A percentile compares a stretch with the other conserved stretches of the same genome.
phyloP scores from a whole-genome alignment of 805 yeast genomes.

The Ogataea dorogensis region DNA sequence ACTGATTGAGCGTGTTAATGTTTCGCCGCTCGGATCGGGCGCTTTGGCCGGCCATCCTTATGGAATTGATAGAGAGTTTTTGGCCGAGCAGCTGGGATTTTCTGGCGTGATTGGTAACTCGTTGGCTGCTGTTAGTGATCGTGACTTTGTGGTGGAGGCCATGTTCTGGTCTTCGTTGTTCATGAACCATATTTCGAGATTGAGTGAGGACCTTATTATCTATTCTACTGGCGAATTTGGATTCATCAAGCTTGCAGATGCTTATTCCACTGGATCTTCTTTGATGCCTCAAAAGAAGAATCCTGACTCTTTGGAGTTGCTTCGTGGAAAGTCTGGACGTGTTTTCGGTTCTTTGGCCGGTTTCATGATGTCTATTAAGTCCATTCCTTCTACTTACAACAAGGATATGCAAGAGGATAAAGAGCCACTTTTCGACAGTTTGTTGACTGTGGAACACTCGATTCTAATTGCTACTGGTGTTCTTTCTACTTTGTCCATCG shows the following conservation, averaged over 20 bases:
- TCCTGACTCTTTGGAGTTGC: conserved; percentile 91
- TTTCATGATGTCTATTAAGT: conserved; percentile 91
- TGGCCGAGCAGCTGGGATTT: conserved; percentile 80
- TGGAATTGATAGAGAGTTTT: conserved; percentile 92
- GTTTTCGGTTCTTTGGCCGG: conserved; percentile 95
- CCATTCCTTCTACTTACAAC: conserved; percentile 97
- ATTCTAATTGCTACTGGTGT: conserved; percentile 95
- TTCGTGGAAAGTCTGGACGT: conserved; percentile 97
- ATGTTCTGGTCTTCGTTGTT: conserved; percentile 94
- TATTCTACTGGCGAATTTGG: conserved; percentile 98
- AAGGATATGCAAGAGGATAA: conserved; percentile 99
- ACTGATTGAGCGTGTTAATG: conserved; percentile 77
- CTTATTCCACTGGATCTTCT: conserved; percentile 97
- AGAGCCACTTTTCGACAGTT: conserved; percentile 93
- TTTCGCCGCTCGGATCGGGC: conserved; percentile 93
- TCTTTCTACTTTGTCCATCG: conserved; percentile 76
- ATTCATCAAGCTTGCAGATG: conserved; percentile 89
- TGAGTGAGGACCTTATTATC: conserved; percentile 91
- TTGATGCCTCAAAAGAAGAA: conserved; percentile 99
- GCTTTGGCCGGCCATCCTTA: conserved; percentile 99
- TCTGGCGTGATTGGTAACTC: conserved; percentile 91
- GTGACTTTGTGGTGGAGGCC: conserved; percentile 95
- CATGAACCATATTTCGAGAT: conserved; percentile 93
- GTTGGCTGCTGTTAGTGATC: conserved; percentile 92
- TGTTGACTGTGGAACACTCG: conserved; percentile 91